Percentiles rank a stretch among this genome's conserved stretches.
Conservation (phyloP, 2,329 filamentous ascomycete genomes). For the Fusarium solani-melongenae region DNA sequence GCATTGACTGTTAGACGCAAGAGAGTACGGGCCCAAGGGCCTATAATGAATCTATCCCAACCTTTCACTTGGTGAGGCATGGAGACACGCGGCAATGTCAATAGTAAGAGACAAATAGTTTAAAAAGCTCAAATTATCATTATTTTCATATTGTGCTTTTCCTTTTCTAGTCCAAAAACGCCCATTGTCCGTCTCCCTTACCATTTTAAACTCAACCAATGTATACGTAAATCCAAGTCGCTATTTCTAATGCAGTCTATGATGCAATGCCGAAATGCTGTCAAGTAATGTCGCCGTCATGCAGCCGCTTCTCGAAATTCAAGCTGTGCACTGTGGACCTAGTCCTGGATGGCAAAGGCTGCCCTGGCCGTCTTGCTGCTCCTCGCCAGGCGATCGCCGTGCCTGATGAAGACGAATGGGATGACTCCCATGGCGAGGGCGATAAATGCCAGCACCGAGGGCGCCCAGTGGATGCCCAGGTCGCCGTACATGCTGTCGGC, state of each 20-base stretch:
- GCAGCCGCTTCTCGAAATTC: not conserved
- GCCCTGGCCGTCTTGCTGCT: constrained; percentile 43
- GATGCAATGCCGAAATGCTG: not conserved
- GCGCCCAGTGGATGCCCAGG: constrained; percentile 50
- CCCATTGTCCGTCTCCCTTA: not conserved
- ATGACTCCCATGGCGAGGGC: constrained; percentile 46
- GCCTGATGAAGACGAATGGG: constrained; percentile 47
- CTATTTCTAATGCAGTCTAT: not conserved
- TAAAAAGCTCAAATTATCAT: not conserved
- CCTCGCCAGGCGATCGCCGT: constrained; percentile 44
- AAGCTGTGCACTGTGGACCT: not conserved
- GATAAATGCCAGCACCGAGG: constrained; percentile 48
- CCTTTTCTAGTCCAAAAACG: not conserved
- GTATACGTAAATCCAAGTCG: not conserved
- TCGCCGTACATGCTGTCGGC: constrained; percentile 47
- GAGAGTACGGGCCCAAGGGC: not conserved
- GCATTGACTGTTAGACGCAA: too few relatives aligned
- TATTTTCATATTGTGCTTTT: not conserved
- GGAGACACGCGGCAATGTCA: not conserved
- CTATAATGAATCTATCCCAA: not conserved
- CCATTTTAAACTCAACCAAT: not conserved
- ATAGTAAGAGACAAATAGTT: not conserved
- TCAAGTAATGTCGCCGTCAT: not conserved
- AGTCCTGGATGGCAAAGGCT: constrained; percentile 36
- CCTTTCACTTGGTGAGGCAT: not conserved